Evolutionary conservation across 768 basidiomycete species (phyloP).

Genomic region (Calocybe gangraenosa): DNA sequence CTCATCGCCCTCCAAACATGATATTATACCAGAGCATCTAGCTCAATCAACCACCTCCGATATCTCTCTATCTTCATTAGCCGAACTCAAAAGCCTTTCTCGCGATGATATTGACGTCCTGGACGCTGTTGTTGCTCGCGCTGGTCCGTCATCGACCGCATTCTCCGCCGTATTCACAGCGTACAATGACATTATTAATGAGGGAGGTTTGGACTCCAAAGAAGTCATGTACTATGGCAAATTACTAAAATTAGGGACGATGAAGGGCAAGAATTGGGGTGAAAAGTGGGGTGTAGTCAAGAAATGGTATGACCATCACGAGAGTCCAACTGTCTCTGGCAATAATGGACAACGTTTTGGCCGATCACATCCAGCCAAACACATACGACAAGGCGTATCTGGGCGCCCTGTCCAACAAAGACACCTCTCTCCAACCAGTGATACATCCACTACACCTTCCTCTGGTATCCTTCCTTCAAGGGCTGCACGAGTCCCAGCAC

Average conservation of each 20-base stretch:
- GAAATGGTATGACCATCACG: constrained; percentile 41
- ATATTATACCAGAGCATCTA: constrained; percentile 15
- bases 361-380: constrained; percentile 1
- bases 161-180: constrained; percentile 83
- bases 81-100: constrained; percentile 51
- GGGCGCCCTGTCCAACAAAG: constrained; percentile 4
- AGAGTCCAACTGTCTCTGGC: constrained; percentile 7
- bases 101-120: constrained; percentile 63
- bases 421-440: constrained; percentile 8
- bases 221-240: constrained; percentile 83
- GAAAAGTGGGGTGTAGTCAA: constrained; percentile 79
- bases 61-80: constrained; percentile 36
- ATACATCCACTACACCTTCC: constrained; percentile 14
- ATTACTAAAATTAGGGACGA: constrained; percentile 75
- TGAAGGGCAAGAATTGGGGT: constrained; percentile 77
- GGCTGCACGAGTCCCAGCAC: not conserved
- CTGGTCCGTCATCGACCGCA: constrained; percentile 63
- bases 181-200: constrained; percentile 74
- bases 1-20: constrained; percentile 40
- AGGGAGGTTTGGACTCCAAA: constrained; percentile 71
- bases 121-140: constrained; percentile 69
- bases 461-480: constrained; percentile 2
- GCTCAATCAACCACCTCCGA: constrained; percentile 23
- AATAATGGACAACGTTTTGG: not conserved
- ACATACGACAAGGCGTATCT: constrained; percentile 2